Conservation (phyloP, 78 protist species). For the Dictyostelium brefeldianum region DNA sequence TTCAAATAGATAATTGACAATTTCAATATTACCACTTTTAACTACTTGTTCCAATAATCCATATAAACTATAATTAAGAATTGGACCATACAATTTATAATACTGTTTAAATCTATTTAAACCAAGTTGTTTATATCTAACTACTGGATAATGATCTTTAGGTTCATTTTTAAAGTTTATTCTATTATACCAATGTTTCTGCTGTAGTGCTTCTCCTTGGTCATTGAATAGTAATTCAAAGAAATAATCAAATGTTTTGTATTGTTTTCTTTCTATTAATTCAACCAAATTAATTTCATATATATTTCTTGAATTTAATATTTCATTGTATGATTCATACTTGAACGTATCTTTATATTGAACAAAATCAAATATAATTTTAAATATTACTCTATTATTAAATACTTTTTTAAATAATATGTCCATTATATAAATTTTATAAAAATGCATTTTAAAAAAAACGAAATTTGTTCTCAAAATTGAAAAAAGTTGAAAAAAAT, state of each 20-base stretch:
- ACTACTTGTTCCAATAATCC: not conserved
- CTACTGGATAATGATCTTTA: not conserved
- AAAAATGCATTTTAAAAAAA: no score
- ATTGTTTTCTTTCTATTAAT: not conserved
- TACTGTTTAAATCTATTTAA: not conserved
- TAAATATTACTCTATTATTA: not conserved
- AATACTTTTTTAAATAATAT: not conserved
- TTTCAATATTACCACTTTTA: constrained; percentile 13
- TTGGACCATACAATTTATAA: not conserved
- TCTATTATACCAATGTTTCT: not conserved
- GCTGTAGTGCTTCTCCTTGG: not conserved
- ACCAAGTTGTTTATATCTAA: not conserved
- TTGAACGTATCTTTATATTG: not conserved
- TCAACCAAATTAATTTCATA: not conserved
- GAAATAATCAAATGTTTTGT: not conserved
- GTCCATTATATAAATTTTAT: no score
- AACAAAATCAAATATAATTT: not conserved
- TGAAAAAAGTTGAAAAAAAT: no score
- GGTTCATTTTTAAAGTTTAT: not conserved
- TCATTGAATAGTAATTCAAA: not conserved
- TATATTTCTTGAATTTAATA: not conserved
- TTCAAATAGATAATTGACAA: not conserved
- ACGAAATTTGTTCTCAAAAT: no score
- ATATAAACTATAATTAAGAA: no score
- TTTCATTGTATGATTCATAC: not conserved